Evolutionary conservation across 495 filamentous ascomycete species (phyloP).

Genomic region (Penicillium flavigenum): DNA sequence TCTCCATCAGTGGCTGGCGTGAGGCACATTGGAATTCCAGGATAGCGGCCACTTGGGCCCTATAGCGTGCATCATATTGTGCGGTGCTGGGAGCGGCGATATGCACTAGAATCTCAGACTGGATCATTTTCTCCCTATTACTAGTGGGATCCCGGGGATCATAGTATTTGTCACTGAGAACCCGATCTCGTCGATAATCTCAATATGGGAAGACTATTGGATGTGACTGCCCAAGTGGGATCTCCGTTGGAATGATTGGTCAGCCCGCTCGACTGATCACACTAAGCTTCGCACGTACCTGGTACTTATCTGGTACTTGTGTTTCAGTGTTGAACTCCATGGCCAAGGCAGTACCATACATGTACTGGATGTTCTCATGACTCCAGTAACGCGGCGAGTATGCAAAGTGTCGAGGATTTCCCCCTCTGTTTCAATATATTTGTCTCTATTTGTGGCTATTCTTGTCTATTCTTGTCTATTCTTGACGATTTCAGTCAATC

Average conservation of each 20-base stretch:
- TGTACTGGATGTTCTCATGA: not conserved
- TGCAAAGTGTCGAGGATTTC: not conserved
- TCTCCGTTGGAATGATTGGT: slow-evolving; percentile 2
- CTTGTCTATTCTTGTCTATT: not conserved
- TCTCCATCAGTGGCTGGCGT: slow-evolving; percentile 16
- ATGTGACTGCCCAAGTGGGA: not conserved
- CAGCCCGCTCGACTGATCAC: not conserved
- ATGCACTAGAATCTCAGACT: slow-evolving; percentile 69
- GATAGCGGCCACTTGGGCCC: slow-evolving; percentile 60
- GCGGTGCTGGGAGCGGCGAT: slow-evolving; percentile 61
- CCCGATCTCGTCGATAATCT: too few relatives aligned
- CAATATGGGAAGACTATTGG: slow-evolving; percentile 1
- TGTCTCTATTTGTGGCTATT: too few relatives aligned
- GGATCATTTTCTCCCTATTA: slow-evolving; percentile 19
- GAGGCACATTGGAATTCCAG: slow-evolving; percentile 53
- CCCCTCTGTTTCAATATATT: not conserved
- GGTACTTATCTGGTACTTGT: not conserved
- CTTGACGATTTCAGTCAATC: not conserved
- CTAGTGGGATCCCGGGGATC: not conserved
- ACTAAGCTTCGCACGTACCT: not conserved
- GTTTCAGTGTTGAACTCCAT: fast-evolving
- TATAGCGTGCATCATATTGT: slow-evolving; percentile 62
- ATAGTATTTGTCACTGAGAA: not conserved
- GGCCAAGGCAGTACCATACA: not conserved
- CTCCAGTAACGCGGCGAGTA: not conserved